Evolutionary conservation across 1,284 basidiomycete genomes (phyloP).

Genomic region (Termitomyces sp.): DNA sequence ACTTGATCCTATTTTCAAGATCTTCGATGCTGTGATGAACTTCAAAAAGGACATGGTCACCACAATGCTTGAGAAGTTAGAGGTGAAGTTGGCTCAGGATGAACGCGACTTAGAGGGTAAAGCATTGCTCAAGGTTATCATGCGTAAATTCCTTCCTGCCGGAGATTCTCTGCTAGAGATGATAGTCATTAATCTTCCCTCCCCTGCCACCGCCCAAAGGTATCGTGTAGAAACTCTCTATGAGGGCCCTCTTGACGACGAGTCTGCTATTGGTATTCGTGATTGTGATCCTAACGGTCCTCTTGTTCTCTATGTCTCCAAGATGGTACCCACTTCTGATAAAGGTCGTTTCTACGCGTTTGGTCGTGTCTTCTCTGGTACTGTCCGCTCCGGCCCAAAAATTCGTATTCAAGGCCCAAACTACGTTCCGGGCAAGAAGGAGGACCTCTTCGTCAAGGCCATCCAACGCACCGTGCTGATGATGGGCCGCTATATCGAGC

Average conservation of each 20-base stretch:
- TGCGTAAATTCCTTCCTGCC: conserved; percentile 99
- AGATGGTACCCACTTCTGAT: conserved; percentile 99
- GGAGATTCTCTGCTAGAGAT: conserved; percentile 99
- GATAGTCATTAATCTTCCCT: conserved; percentile 99
- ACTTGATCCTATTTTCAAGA: conserved; percentile 98
- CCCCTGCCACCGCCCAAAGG: conserved; percentile 93
- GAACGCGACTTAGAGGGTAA: conserved; percentile 98
- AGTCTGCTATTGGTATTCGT: conserved; percentile 97
- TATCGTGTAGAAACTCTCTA: conserved; percentile 99
- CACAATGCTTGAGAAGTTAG: conserved; percentile 95
- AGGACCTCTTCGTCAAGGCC: conserved; percentile 97
- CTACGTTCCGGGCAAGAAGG: conserved; percentile 98
- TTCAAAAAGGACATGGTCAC: conserved; percentile 94
- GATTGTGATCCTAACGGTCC: conserved; percentile 98
- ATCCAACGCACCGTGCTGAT: conserved; percentile 99
- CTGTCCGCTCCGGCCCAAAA: conserved; percentile 95
- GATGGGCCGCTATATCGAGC: conserved; percentile 99
- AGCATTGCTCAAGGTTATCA: conserved; percentile 94
- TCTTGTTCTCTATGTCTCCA: conserved; percentile 98
- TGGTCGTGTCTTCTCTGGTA: conserved; percentile 99
- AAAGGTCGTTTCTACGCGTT: conserved; percentile 99
- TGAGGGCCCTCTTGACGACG: conserved; percentile 99
- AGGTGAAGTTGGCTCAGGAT: conserved; percentile 84
- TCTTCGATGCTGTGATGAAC: conserved; percentile 99
- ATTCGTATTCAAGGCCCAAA: conserved; percentile 99